Conservation (phyloP, 2,329 filamentous ascomycete species). For the Penicillium hesseltinei region DNA sequence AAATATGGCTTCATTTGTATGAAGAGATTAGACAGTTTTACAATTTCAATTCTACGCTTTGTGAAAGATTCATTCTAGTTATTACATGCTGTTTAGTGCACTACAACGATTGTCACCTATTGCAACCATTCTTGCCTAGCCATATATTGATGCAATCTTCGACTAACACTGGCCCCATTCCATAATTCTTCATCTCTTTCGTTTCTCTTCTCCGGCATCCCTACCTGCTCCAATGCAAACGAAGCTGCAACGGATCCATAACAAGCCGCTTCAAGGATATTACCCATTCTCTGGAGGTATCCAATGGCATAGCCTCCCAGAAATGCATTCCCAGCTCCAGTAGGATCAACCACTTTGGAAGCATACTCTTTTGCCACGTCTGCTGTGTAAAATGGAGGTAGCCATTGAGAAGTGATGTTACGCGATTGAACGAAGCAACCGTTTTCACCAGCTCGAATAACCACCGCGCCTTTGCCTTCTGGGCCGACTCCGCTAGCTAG, state of each 20-base stretch:
- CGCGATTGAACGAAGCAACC: slow-evolving; percentile 28
- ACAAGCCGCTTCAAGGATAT: slow-evolving; percentile 27
- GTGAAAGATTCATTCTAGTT: too few species aligned
- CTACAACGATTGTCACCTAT: background rate
- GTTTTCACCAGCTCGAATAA: slow-evolving; percentile 34
- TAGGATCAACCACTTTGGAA: slow-evolving; percentile 33
- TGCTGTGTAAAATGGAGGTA: slow-evolving; percentile 29
- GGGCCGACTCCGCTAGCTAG: slow-evolving; percentile 18
- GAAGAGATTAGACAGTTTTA: too few species aligned
- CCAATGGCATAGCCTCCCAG: slow-evolving; percentile 34
- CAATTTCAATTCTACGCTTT: too few species aligned
- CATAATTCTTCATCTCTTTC: slow-evolving; percentile 16
- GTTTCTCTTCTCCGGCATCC: slow-evolving; percentile 19
- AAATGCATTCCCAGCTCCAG: slow-evolving; percentile 40
- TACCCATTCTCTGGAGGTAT: slow-evolving; percentile 19
- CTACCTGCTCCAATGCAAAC: slow-evolving; percentile 34
- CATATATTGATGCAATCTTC: slow-evolving; percentile 21
- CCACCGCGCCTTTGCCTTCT: slow-evolving; percentile 17
- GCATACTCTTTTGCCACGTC: background rate
- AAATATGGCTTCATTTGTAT: too few species aligned
- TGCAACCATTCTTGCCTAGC: background rate
- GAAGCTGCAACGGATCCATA: slow-evolving; percentile 36
- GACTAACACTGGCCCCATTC: slow-evolving; percentile 15
- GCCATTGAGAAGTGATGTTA: slow-evolving; percentile 19
- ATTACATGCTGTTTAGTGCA: too few species aligned